Percentiles rank a stretch among this genome's conserved stretches.
These are phyloP conservation scores for Tuber calosporum DNA, from an alignment of 495 filamentous ascomycete genomes.

Conservation along the genomic window DNA sequence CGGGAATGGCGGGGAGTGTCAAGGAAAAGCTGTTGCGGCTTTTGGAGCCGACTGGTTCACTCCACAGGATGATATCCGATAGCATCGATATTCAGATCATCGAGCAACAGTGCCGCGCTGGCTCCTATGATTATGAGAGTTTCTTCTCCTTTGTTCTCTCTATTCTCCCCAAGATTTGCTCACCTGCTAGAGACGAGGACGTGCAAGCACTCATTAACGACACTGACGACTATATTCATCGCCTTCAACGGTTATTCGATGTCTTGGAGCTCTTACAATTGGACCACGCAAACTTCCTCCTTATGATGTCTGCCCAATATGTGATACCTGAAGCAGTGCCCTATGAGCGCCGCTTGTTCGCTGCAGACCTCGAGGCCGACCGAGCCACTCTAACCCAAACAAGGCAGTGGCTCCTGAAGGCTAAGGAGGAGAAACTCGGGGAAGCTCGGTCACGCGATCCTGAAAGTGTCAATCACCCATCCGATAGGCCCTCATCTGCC, in stretches of 20 bases:
- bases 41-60: slow-evolving; percentile 67
- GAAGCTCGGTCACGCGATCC: slow-evolving; percentile 69
- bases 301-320: slow-evolving; percentile 69
- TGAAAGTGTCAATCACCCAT: slow-evolving; percentile 54
- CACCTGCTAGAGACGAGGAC: slow-evolving; percentile 77
- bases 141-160: slow-evolving; percentile 87
- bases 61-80: slow-evolving; percentile 77
- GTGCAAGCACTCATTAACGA: slow-evolving; percentile 72
- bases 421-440: slow-evolving; percentile 59
- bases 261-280: slow-evolving; percentile 87
- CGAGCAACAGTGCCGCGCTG: slow-evolving; percentile 64
- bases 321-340: slow-evolving; percentile 71
- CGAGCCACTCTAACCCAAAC: slow-evolving; percentile 55
- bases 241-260: slow-evolving; percentile 71
- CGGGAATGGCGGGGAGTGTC: slow-evolving; percentile 78
- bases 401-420: slow-evolving; percentile 62
- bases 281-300: slow-evolving; percentile 90
- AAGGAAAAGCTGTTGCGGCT: slow-evolving; percentile 74
- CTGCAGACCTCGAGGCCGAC: slow-evolving; percentile 58
- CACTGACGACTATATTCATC: slow-evolving; percentile 71
- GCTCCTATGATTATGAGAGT: slow-evolving; percentile 83
- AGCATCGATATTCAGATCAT: slow-evolving; percentile 74
- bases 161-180: slow-evolving; percentile 88
- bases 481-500: slow-evolving; percentile 53
- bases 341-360: slow-evolving; percentile 75